These are phyloP conservation scores for Sugiyamaella paludigena DNA, from an alignment of 1,139 yeast genomes.

Conservation along the genomic window DNA sequence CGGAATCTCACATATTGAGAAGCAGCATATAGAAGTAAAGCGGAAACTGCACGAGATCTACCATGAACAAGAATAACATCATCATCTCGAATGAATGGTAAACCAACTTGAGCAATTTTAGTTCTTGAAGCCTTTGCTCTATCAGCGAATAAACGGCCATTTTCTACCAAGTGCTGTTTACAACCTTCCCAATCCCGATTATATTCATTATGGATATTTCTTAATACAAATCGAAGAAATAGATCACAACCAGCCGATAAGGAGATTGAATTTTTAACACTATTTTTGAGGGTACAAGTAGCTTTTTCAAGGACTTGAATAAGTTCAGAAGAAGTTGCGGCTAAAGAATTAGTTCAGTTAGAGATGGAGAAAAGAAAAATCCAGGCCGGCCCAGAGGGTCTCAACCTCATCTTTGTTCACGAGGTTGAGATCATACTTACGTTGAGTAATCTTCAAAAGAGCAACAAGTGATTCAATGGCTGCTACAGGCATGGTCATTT, in stretches of 20 bases:
- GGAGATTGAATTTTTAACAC: slow-evolving; percentile 88
- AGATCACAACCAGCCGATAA: slow-evolving; percentile 97
- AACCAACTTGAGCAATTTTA: slow-evolving; percentile 83
- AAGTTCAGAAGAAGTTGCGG: slow-evolving; percentile 89
- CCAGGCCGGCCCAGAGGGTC: background rate
- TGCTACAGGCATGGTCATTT: slow-evolving; percentile 98
- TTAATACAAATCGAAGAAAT: slow-evolving; percentile 86
- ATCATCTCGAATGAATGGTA: slow-evolving; percentile 88
- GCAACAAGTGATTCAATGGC: slow-evolving; percentile 94
- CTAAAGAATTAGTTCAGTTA: slow-evolving; percentile 20
- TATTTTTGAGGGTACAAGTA: slow-evolving; percentile 65
- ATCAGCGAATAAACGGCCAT: slow-evolving; percentile 87
- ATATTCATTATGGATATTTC: slow-evolving; percentile 75
- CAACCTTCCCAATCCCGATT: slow-evolving; percentile 93
- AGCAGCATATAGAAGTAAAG: slow-evolving; percentile 73
- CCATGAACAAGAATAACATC: slow-evolving; percentile 89
- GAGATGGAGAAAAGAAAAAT: background rate
- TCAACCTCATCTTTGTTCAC: background rate
- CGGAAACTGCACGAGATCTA: slow-evolving; percentile 83
- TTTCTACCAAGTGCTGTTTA: slow-evolving; percentile 80
- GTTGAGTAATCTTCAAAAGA: slow-evolving; percentile 74
- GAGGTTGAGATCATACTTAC: slow-evolving; percentile 22
- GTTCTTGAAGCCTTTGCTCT: slow-evolving; percentile 89
- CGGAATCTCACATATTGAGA: slow-evolving; percentile 74
- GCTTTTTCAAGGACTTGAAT: slow-evolving; percentile 78